Evolutionary conservation across 164 flowering plant genomes (phyloP).

Genomic region (Magnolia changhungtana): DNA sequence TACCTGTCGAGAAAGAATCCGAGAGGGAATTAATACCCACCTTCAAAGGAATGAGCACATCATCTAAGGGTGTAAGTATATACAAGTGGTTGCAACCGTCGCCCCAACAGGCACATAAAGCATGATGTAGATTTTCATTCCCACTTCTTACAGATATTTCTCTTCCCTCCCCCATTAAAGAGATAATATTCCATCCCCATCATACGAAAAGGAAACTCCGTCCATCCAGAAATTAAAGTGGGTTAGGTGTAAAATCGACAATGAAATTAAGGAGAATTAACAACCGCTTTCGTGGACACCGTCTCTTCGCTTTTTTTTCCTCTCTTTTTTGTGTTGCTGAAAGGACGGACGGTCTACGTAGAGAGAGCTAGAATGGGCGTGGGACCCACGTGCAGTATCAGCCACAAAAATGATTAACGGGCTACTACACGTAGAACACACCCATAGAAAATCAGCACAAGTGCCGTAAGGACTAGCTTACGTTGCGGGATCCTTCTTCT

Average conservation of each 20-base stretch:
- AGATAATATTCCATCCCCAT: not conserved
- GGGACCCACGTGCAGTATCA: too few species aligned
- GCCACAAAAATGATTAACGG: too few species aligned
- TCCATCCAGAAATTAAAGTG: constrained; percentile 3
- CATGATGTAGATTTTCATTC: constrained; percentile 9
- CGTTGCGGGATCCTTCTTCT: too few species aligned
- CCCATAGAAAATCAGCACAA: too few species aligned
- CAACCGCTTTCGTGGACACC: not conserved
- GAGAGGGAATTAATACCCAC: constrained; percentile 14
- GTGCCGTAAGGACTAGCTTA: too few species aligned
- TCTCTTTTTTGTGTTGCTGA: too few species aligned
- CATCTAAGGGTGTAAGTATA: constrained; percentile 3
- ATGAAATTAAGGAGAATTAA: not conserved
- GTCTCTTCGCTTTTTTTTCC: too few species aligned
- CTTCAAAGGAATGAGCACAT: constrained; percentile 10
- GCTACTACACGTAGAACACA: too few species aligned
- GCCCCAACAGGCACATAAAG: constrained; percentile 14
- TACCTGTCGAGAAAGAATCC: not conserved
- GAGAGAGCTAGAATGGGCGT: too few species aligned
- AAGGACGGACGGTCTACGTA: too few species aligned
- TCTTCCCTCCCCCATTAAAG: not conserved
- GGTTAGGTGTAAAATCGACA: constrained; percentile 19
- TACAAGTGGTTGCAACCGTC: constrained; percentile 25
- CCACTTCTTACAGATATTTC: not conserved
- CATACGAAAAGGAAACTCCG: not conserved